Evolutionary conservation across 768 basidiomycete species (phyloP), one percentile per base, ranked within the genome.

Genomic region (Epithele typhae): DNA sequence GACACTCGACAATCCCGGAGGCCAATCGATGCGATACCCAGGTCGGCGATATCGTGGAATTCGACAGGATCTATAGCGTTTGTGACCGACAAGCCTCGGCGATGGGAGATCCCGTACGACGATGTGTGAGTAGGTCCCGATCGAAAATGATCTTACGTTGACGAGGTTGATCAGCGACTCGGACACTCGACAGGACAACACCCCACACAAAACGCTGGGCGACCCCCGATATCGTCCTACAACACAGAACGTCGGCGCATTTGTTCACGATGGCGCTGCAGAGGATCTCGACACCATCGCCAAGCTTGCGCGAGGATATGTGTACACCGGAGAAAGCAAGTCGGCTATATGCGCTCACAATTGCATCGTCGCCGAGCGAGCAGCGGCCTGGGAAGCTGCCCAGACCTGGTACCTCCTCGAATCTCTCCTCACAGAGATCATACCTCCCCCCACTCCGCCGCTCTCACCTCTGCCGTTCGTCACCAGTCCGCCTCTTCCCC

Each of bases 61-160:
- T 74, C 74, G 2, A 48, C 72, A 11, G 85, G 87, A 3, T 71
- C 79, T 2, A 60, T 92, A 36, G 69, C 81, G 5, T 91, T 92
- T 54, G 80, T 84, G 10, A 62, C 76, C 2, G 85, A 85, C 43
- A 66, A 64, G n/a, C 68, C 66, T 34, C 51, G 58, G 5, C 60
- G 60, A 32, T 82, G 77, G 73, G 86, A 90, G 55, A 60, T 83
- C 2, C 90, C 90, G 2, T 92, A 86, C 49, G 90, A 92, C 52
- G 90, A 92, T 56, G 56, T 83, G 89, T 89, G 57, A 43, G 81
- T 66, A 11, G 22, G 23, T 19, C 27, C 27, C 7, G 27, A 7
- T 30, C 14, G 27, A 7, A 7, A 14, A 7, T 30, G 27, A 14
- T 14, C 14, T 7, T 30, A 14, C 7, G 8, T 14, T 30, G 8